Conservation (phyloP, 169 alveolate genomes). For the Miamiensis avidus region DNA sequence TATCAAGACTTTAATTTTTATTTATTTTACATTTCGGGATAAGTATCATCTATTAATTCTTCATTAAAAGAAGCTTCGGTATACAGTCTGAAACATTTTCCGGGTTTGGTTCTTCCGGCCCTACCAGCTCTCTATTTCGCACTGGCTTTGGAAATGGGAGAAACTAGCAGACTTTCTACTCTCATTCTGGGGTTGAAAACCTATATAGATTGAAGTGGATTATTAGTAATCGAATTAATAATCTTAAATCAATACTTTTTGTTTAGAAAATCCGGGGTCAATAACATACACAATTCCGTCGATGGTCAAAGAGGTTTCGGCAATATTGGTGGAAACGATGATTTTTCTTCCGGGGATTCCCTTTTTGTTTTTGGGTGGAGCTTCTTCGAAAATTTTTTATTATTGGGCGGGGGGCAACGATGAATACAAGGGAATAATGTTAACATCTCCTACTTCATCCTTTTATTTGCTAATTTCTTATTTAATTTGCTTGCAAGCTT, state of each 20-base stretch:
- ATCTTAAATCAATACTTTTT: constrained; percentile 84
- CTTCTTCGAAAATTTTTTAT: constrained; percentile 95
- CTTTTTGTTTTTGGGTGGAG: constrained; percentile 92
- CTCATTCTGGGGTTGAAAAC: constrained; percentile 96
- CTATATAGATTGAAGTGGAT: not conserved
- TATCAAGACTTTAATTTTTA: constrained; percentile 27
- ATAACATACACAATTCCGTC: constrained; percentile 99
- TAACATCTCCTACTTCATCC: constrained; percentile 79
- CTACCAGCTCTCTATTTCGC: constrained; percentile 99
- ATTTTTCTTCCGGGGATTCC: constrained; percentile 93
- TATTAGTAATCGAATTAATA: no score
- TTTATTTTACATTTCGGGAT: constrained; percentile 93
- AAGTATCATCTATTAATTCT: constrained; percentile 94
- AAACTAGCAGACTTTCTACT: constrained; percentile 96
- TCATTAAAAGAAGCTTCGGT: constrained; percentile 94
- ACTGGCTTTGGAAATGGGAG: constrained; percentile 97
- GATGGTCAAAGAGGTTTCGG: constrained; percentile 99
- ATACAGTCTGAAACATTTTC: constrained; percentile 98
- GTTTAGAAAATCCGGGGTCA: constrained; percentile 99
- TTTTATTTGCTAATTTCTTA: constrained; percentile 74
- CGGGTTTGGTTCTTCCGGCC: constrained; percentile 99
- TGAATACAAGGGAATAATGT: constrained; percentile 95
- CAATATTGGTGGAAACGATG: constrained; percentile 98
- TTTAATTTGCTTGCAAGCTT: constrained; percentile 78
- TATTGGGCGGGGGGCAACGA: constrained; percentile 96